Base-by-base conservation (phyloP, 306 rosid species). In the Oemleria cerasiformis region DNA sequence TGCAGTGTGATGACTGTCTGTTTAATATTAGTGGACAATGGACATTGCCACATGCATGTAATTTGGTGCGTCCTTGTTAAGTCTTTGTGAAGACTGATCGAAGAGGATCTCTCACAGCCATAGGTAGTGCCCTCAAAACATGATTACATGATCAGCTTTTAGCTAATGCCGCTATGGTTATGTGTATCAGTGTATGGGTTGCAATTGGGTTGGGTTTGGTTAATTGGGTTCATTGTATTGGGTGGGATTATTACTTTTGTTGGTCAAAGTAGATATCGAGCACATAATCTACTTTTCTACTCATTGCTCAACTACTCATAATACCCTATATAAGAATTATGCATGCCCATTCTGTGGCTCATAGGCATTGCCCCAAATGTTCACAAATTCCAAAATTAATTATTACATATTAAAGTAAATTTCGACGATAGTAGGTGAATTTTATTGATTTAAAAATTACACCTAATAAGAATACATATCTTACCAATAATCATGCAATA, bases 31-130 rank as follows among this genome's bases (percentile, higher is more conserved):
- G 30, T 25, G 30, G 30, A 25, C 30, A 25, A 25, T 25, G 67
- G 57, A 45, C 59, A 45, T 36, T 7, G 48, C 47, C 75, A 59
- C 67, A 44, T 45, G 75, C 75, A 44, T 45, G 75, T 67, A 59
- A 36, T 45, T 34, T 69, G 67, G 67, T 71, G 75, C 58, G 63
- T 54, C 64, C 73, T 55, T 54, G 63, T 44, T 14, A 69, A 21
- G 49, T 16, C 63, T 69, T 4, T 30, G 36, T 30, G 36, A 30
- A 30, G 36, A 1, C 36, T 30, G 36, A n/a, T n/a, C n/a, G 63
- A 4, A 53, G 63, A 21, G 15, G n/a, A 39, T 40, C 23, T 20
- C 63, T 69, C 41, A 53, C 23, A 69, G 57, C 73, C 63, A 4
- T 54, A 53, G 73, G 73, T 12, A 69, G 63, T 54, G 51, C 40